Evolutionary conservation across 805 yeast species (phyloP).

Genomic region (Suhomyces sp.): DNA sequence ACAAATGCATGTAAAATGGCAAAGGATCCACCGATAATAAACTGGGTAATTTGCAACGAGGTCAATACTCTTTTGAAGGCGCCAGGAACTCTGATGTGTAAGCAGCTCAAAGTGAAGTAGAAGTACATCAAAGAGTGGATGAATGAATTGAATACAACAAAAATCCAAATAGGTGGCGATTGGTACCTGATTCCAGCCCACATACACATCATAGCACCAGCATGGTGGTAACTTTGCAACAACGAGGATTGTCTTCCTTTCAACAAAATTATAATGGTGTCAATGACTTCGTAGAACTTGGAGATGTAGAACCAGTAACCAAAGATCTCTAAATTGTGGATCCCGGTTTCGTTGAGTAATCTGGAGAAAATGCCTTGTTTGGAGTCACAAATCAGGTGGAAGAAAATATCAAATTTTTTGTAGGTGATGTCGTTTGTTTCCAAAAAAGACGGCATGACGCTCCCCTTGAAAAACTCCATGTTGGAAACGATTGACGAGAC

Average conservation of each 20-base stretch:
- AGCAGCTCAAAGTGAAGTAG: constrained; percentile 60
- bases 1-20: constrained; percentile 65
- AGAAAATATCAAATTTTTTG: constrained; percentile 42
- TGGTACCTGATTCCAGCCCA: constrained; percentile 72
- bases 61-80: constrained; percentile 59
- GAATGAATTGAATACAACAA: constrained; percentile 76
- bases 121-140: constrained; percentile 74
- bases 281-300: constrained; percentile 69
- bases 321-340: constrained; percentile 47
- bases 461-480: constrained; percentile 21
- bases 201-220: constrained; percentile 80
- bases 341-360: constrained; percentile 15
- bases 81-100: constrained; percentile 56
- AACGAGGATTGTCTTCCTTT: constrained; percentile 67
- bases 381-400: constrained; percentile 60
- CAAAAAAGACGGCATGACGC: constrained; percentile 11
- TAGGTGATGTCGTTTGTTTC: constrained; percentile 1
- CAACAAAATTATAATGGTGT: constrained; percentile 61
- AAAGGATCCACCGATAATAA: constrained; percentile 63
- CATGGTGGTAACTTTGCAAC: constrained; percentile 72
- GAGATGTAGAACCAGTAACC: constrained; percentile 69
- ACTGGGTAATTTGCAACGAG: constrained; percentile 65
- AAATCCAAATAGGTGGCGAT: constrained; percentile 78
- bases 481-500: constrained; percentile 46
- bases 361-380: constrained; percentile 56